Evolutionary conservation across 2,329 filamentous ascomycete species (phyloP).

Genomic region (Aspergillus calidoustus): DNA sequence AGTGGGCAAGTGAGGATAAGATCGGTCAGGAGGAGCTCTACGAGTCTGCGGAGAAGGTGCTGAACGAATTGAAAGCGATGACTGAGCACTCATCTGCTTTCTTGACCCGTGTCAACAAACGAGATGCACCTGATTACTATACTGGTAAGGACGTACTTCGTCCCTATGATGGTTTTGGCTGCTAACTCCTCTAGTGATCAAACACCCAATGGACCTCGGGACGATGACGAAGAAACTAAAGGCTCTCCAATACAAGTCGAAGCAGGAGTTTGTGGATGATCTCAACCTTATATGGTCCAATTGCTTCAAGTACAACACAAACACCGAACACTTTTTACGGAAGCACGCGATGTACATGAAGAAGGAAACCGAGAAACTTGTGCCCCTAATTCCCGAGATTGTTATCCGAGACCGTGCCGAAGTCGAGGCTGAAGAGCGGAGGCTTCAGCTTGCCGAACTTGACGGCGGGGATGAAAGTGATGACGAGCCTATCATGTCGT

Average conservation of each 20-base stretch:
- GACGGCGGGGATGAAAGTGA: conserved; percentile 90
- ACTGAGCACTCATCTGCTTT: conserved; percentile 98
- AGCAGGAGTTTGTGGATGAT: conserved; percentile 92
- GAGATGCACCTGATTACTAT: conserved; percentile 95
- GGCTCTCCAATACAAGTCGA: conserved; percentile 77
- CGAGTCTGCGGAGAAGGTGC: conserved; percentile 92
- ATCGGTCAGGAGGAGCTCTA: conserved; percentile 98
- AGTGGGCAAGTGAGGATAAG: conserved; percentile 98
- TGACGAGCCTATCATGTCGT: conserved; percentile 98
- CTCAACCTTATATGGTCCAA: conserved; percentile 97
- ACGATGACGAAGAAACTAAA: conserved; percentile 98
- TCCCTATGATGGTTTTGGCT: background rate
- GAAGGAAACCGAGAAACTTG: conserved; percentile 95
- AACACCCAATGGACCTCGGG: conserved; percentile 96
- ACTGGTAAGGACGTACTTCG: conserved; percentile 64
- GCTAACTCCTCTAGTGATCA: conserved; percentile 69
- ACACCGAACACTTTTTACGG: conserved; percentile 81
- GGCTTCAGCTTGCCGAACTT: conserved; percentile 80
- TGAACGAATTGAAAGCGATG: conserved; percentile 95
- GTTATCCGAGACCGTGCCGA: conserved; percentile 88
- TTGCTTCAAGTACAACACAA: conserved; percentile 93
- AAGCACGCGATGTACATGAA: conserved; percentile 96
- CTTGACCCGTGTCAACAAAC: conserved; percentile 90
- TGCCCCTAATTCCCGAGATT: conserved; percentile 92
- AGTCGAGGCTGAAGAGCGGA: conserved; percentile 82